Evolutionary conservation across 805 yeast genomes (phyloP).

Genomic region (Ogataea sp.): DNA sequence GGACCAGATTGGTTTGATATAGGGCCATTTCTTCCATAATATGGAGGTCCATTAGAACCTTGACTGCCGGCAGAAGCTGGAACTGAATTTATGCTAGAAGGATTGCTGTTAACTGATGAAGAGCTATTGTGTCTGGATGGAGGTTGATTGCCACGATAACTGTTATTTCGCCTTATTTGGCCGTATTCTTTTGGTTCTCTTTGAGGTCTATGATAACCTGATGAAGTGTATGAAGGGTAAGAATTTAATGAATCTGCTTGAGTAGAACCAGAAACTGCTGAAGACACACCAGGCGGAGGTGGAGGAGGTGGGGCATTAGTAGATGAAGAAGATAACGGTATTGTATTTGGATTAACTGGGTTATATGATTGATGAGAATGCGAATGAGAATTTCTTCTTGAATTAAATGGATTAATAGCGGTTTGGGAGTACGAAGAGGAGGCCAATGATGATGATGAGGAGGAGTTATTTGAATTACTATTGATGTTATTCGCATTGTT

Average conservation of each 20-base stretch:
- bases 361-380: too few relatives aligned
- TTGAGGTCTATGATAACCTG: too few relatives aligned
- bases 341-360: too few relatives aligned
- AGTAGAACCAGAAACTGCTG: background rate
- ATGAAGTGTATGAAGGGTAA: background rate
- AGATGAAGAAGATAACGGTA: too few relatives aligned
- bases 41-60: too few relatives aligned
- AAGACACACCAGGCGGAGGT: background rate
- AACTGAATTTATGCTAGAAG: too few relatives aligned
- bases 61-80: too few relatives aligned
- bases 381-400: slow-evolving; percentile 10
- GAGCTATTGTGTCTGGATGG: too few relatives aligned
- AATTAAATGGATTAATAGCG: slow-evolving; percentile 21
- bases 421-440: slow-evolving; percentile 13
- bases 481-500: background rate
- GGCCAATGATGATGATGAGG: slow-evolving; percentile 1
- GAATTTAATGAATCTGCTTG: slow-evolving; percentile 6
- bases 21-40: too few relatives aligned
- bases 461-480: background rate
- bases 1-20: too few relatives aligned
- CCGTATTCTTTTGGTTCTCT: too few relatives aligned
- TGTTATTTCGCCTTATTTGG: slow-evolving; percentile 9
- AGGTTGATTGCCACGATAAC: slow-evolving; percentile 13
- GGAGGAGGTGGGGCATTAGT: too few relatives aligned
- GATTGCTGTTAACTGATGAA: background rate